Evolutionary conservation across 2,329 filamentous ascomycete species (phyloP).

Genomic region (Paecilomyces dactylethromorphus): DNA sequence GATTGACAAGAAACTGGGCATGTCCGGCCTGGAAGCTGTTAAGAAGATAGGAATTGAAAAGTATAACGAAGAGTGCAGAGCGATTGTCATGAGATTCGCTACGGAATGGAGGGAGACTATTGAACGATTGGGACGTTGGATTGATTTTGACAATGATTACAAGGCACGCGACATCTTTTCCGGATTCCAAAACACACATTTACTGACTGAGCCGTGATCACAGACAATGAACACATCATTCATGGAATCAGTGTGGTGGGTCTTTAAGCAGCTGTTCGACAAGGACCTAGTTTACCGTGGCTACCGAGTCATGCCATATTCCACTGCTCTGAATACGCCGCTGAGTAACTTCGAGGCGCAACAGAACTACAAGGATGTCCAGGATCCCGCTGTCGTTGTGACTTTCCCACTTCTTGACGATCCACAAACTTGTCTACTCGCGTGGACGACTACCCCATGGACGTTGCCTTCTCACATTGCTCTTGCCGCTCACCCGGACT

Average conservation of each 20-base stretch:
- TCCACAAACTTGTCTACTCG: constrained; percentile 66
- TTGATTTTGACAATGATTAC: constrained; percentile 97
- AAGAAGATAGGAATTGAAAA: constrained; percentile 76
- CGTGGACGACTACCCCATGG: constrained; percentile 89
- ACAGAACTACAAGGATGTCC: constrained; percentile 90
- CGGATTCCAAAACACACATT: not conserved
- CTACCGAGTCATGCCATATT: constrained; percentile 91
- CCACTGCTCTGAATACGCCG: constrained; percentile 80
- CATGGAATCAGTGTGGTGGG: constrained; percentile 97
- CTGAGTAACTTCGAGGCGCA: constrained; percentile 91
- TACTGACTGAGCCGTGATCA: constrained; percentile 5
- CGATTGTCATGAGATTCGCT: constrained; percentile 89
- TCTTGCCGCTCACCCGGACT: constrained; percentile 71
- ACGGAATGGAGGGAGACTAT: constrained; percentile 83
- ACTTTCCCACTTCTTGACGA: constrained; percentile 78
- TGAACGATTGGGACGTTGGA: constrained; percentile 86
- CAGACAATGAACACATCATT: constrained; percentile 90
- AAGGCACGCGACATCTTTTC: constrained; percentile 50
- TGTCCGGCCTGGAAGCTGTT: constrained; percentile 81
- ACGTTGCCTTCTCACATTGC: constrained; percentile 76
- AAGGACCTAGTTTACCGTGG: constrained; percentile 86
- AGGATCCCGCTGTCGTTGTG: constrained; percentile 83
- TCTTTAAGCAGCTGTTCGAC: constrained; percentile 87
- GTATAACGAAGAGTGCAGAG: constrained; percentile 86
- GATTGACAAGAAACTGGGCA: constrained; percentile 92